Conservation (phyloP, 2,329 filamentous ascomycete genomes). For the Ceratocystiopsis sp. region DNA sequence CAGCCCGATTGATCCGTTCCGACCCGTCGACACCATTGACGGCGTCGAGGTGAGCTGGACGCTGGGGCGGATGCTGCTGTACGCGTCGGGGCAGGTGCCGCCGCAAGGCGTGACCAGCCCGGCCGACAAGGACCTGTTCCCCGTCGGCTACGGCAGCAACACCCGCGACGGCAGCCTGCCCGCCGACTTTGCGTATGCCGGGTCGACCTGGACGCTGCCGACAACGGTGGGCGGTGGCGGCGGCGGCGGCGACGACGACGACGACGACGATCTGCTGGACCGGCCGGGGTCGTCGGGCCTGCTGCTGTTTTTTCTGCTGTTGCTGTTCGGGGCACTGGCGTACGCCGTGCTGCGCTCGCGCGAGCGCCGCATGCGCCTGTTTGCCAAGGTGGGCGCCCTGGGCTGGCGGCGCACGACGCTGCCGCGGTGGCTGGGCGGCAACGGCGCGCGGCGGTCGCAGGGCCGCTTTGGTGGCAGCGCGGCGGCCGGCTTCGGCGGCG, state of each 20-base stretch:
- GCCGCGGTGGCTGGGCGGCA: slow-evolving; percentile 23
- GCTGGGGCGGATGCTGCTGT: slow-evolving; percentile 87
- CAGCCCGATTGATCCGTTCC: slow-evolving; percentile 66
- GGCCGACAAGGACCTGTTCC: slow-evolving; percentile 31
- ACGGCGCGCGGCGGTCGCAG: slow-evolving; percentile 26
- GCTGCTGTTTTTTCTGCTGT: slow-evolving; percentile 59
- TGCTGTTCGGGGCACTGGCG: slow-evolving; percentile 41
- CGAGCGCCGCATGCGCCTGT: slow-evolving; percentile 50
- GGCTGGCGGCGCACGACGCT: slow-evolving; percentile 8
- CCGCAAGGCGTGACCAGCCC: slow-evolving; percentile 21
- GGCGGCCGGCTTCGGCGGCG: too few relatives aligned
- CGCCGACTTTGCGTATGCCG: slow-evolving; percentile 69
- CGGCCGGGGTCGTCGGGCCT: slow-evolving; percentile 34
- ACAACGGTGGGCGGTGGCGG: slow-evolving; percentile 37
- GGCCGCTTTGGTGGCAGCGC: slow-evolving; percentile 2
- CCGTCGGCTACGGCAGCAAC: slow-evolving; percentile 90
- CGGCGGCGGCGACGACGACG: slow-evolving; percentile 36
- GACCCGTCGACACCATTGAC: slow-evolving; percentile 82
- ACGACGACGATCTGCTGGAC: slow-evolving; percentile 46
- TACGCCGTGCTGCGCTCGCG: slow-evolving; percentile 46
- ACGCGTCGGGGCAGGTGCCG: slow-evolving; percentile 77
- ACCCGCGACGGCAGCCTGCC: slow-evolving; percentile 39
- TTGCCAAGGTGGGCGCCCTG: slow-evolving; percentile 30
- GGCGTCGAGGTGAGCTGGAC: slow-evolving; percentile 94
- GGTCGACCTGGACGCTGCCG: slow-evolving; percentile 30